phyloP scores from a whole-genome alignment of 768 basidiomycete species.

The Chlorophyllum brunneum region DNA sequence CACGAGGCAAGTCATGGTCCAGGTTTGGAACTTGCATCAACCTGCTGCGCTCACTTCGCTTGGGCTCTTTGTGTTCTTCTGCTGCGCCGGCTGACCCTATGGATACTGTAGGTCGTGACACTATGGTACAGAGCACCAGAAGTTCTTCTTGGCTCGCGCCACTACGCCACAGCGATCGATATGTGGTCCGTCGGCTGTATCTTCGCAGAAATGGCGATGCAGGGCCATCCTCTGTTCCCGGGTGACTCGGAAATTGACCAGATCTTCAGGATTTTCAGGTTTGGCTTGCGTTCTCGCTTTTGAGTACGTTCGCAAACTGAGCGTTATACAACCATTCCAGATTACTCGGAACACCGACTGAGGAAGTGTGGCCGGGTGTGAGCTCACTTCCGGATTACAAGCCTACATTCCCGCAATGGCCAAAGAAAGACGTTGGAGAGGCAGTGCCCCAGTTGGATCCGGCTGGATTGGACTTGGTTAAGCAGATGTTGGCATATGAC shows the following conservation, averaged over 20 bases:
- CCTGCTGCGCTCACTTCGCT: not conserved
- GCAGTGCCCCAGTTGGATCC: constrained; percentile 72
- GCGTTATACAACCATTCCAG: constrained; percentile 35
- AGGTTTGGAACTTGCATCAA: constrained; percentile 1
- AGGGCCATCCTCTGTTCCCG: constrained; percentile 86
- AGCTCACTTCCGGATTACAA: constrained; percentile 91
- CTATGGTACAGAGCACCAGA: constrained; percentile 99
- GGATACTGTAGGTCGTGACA: constrained; percentile 80
- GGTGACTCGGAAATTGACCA: constrained; percentile 99
- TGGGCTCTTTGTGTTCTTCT: not conserved
- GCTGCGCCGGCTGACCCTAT: constrained; percentile 2
- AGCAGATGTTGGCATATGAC: constrained; percentile 80
- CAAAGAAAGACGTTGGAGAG: constrained; percentile 61
- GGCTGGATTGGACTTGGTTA: constrained; percentile 75
- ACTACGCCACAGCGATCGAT: constrained; percentile 97
- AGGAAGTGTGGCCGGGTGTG: constrained; percentile 90
- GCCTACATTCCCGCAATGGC: constrained; percentile 95
- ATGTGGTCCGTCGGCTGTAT: constrained; percentile 99
- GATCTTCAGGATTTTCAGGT: constrained; percentile 99
- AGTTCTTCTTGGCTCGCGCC: constrained; percentile 90
- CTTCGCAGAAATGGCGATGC: constrained; percentile 98
- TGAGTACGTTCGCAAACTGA: not conserved
- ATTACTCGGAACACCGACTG: constrained; percentile 90
- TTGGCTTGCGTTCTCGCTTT: constrained; percentile 18
- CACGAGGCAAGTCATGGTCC: constrained; percentile 66